Evolutionary conservation across 768 basidiomycete genomes (phyloP).

Genomic region (Leucocoprinus birnbaumii): DNA sequence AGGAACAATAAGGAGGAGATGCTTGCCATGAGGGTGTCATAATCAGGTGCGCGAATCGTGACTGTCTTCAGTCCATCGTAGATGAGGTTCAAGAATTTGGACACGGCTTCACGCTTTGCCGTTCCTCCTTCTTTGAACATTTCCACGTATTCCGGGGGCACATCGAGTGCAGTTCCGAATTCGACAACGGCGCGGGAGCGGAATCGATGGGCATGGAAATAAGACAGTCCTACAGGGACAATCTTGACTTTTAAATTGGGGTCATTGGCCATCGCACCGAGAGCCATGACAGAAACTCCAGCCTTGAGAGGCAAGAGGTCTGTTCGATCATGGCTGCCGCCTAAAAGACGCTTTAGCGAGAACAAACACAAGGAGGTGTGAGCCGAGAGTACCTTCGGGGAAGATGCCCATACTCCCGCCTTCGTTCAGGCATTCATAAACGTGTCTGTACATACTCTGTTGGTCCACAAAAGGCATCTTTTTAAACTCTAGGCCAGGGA

Average conservation of each 20-base stretch:
- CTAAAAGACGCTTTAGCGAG: constrained; percentile 35
- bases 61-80: constrained; percentile 95
- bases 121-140: constrained; percentile 90
- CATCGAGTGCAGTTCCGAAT: constrained; percentile 88
- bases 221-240: constrained; percentile 78
- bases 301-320: constrained; percentile 96
- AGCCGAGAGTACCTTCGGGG: constrained; percentile 75
- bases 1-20: not conserved
- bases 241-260: constrained; percentile 86
- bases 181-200: constrained; percentile 97
- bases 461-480: constrained; percentile 89
- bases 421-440: constrained; percentile 82
- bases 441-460: constrained; percentile 89
- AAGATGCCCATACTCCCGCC: constrained; percentile 96
- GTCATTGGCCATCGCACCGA: constrained; percentile 95
- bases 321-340: constrained; percentile 96
- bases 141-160: constrained; percentile 85
- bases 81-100: constrained; percentile 84
- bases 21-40: constrained; percentile 93
- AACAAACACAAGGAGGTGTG: not conserved
- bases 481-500: constrained; percentile 75
- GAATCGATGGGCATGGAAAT: constrained; percentile 82
- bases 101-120: constrained; percentile 87
- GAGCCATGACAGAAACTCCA: constrained; percentile 95
- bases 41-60: constrained; percentile 93